phyloP scores from a whole-genome alignment of 257 asterid species.

The Perilla frutescens region DNA sequence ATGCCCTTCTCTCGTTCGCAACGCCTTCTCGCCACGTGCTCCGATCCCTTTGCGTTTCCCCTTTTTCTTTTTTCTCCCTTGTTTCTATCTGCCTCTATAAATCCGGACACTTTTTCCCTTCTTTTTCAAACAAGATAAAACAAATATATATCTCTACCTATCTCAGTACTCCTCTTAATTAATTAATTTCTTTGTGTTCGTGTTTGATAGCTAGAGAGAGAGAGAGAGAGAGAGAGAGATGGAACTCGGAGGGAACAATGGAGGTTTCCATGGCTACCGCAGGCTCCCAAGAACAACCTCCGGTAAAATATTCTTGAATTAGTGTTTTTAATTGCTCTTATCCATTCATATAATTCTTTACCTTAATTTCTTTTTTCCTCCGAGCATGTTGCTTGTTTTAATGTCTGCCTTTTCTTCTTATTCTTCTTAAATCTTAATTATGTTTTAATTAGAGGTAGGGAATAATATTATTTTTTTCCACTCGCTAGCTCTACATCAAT shows the following conservation, averaged over 20 bases:
- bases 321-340: too few relatives aligned
- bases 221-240: slow-evolving; percentile 35
- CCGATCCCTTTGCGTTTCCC: not conserved
- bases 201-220: not conserved
- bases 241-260: slow-evolving; percentile 56
- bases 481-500: too few relatives aligned
- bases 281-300: slow-evolving; percentile 48
- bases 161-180: not conserved
- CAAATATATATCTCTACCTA: not conserved
- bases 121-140: slow-evolving; percentile 24
- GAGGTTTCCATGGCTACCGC: slow-evolving; percentile 72
- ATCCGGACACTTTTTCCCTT: slow-evolving; percentile 38
- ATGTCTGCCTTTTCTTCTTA: too few relatives aligned
- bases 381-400: too few relatives aligned
- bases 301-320: slow-evolving; percentile 36
- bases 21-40: slow-evolving; percentile 73
- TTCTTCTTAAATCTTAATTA: too few relatives aligned
- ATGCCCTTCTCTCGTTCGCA: slow-evolving; percentile 62
- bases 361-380: too few relatives aligned
- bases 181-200: not conserved
- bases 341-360: not conserved
- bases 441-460: too few relatives aligned
- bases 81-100: slow-evolving; percentile 34
- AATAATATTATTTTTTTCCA: too few relatives aligned
- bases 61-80: not conserved